phyloP scores from a whole-genome alignment of 495 filamentous ascomycete genomes.

The Annulohypoxylon maeteangense region DNA sequence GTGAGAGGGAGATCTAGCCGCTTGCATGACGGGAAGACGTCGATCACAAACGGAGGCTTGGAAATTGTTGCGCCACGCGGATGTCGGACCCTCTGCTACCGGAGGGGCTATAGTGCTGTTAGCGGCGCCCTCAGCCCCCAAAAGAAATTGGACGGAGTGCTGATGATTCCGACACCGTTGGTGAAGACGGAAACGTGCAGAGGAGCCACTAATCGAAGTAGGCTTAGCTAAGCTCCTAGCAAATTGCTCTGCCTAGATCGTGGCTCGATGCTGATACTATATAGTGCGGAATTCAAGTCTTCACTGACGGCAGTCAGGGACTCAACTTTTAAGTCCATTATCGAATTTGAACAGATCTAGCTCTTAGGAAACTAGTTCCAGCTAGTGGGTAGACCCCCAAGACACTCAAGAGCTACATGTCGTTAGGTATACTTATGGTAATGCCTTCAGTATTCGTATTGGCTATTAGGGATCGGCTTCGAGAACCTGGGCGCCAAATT shows the following conservation, averaged over 20 bases:
- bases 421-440: too few species aligned
- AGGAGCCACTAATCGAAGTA: too few species aligned
- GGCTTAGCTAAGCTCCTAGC: too few species aligned
- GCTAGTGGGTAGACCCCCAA: too few species aligned
- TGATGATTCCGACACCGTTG: background rate
- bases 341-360: too few species aligned
- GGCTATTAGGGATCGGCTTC: background rate
- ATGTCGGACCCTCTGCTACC: background rate
- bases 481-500: too few species aligned
- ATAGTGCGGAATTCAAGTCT: too few species aligned
- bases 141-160: background rate
- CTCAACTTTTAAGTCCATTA: too few species aligned
- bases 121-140: background rate
- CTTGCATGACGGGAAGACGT: background rate
- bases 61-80: conserved; percentile 6
- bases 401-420: too few species aligned
- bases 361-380: too few species aligned
- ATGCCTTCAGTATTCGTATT: background rate
- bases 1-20: background rate
- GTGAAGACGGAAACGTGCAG: background rate
- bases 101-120: background rate
- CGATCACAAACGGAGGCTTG: background rate
- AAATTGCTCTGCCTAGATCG: background rate
- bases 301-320: too few species aligned
- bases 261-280: too few species aligned